Base-by-base conservation (phyloP, 2,329 filamentous ascomycete genomes). In the Epichloe aotearoae region DNA sequence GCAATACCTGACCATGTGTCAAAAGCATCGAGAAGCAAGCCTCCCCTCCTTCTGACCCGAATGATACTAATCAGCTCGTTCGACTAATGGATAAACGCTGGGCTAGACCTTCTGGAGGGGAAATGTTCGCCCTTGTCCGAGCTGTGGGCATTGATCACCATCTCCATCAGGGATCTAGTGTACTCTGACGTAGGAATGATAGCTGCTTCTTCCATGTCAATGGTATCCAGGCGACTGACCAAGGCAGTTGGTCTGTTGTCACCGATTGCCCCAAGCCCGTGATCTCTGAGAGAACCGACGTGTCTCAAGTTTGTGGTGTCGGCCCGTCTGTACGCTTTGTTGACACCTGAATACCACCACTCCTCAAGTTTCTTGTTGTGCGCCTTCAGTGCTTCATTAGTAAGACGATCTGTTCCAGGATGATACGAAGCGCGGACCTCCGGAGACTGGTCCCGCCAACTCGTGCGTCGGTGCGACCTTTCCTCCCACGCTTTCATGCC, bases 381-480 rank as follows among this genome's bases (percentile, higher is more conserved):
- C 15, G 42, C 53, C 7, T 33, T 34, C 42, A 26, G 62, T 41
- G 61, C 53, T 11, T 62, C 61, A 26, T 57, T 53, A 23, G 59
- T 55, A 45, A 56, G 50, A 5, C 53, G 52, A 46, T 52, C 53
- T 6, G 62, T 58, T 12, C 48, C 55, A 23, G 52, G 48, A 50
- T 56, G 50, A 47, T 54, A 56, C 36, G 49, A 2, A 20, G 51
- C 34, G 48, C 43, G 36, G 40, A 42, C 19, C 20, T 41, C 37
- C 12, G 38, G 23, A 43, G 46, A 37, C 30, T 43, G 23, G 33
- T 49, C n/a, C 41, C 51, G 20, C 49, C 41, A 50, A 41, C 44
- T 52, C 20, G 46, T 30, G 26, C n/a, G 20, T 42, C 15, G 17
- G 12, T 34, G 34, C 23, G 26, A 20, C 19, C 14, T 15, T 30